Conservation (phyloP, 176 grass and related monocot genomes). For the Carex scoparia region DNA sequence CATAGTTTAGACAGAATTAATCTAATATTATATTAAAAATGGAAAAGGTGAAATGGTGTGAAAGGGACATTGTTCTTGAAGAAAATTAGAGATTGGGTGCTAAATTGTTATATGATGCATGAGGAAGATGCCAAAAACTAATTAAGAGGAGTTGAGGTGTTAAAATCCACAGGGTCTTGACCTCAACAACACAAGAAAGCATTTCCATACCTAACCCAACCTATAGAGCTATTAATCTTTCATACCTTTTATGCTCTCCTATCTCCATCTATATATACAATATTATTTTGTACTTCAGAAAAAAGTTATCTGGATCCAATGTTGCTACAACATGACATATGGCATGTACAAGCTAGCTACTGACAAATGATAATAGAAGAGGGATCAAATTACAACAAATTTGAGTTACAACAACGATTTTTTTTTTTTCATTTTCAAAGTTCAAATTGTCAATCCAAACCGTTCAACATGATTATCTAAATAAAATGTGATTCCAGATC, state of each 20-base stretch:
- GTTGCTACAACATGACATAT: not conserved
- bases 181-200: slow-evolving; percentile 26
- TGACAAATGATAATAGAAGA: not conserved
- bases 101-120: not conserved
- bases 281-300: slow-evolving; percentile 10
- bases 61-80: slow-evolving; percentile 4
- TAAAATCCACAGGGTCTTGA: slow-evolving; percentile 23
- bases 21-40: not conserved
- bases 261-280: not conserved
- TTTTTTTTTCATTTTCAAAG: no score
- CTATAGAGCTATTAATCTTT: not conserved
- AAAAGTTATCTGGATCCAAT: not conserved
- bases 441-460: no score
- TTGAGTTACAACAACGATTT: no score
- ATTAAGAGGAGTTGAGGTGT: slow-evolving; percentile 19
- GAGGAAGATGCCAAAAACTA: not conserved
- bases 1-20: not conserved
- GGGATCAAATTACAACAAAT: no score
- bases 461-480: no score
- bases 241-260: not conserved
- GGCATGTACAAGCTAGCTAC: not conserved
- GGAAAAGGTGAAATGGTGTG: not conserved
- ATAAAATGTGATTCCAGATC: no score
- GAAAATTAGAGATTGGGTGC: slow-evolving; percentile 8
- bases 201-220: slow-evolving; percentile 17